Evolutionary conservation across 1,284 basidiomycete species (phyloP), one percentile per base, ranked within the genome.

Genomic region (Melampsora abietis-canadensis): DNA sequence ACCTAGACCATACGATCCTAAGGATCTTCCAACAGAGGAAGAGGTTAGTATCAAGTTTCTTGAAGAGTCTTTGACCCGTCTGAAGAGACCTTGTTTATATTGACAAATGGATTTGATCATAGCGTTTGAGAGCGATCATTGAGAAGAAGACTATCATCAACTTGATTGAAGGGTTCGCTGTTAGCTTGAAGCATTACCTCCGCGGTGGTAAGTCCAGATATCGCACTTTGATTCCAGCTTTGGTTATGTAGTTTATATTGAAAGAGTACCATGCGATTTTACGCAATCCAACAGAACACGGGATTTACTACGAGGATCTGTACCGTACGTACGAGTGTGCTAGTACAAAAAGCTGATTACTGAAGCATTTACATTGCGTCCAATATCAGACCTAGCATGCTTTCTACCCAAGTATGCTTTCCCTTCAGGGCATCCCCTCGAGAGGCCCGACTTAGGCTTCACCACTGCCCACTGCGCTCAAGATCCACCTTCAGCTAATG

Each of bases 391-490:
- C 24, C 69, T 72, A 10, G 62, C 69, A 21, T 72, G 69, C 37
- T 72, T 40, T 30, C 34, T 72, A 17, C 69, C 69, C 17, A 64
- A 65, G n/a, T 72, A 72, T 48, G 27, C 31, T 51, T 70, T 70
- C 19, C 68, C 68, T 1, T 21, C 37, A 2, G 62, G 69, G 12
- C 40, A 51, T 27, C 61, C 69, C 12, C 4, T 65, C 54, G 69
- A 64, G 2, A 34, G 69, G 17, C 62, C 69, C 14, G 69, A 72
- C 21, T 30, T 72, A 62, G 48, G 24, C 5, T 51, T 57, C 17
- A 46, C 10, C 5, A 65, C 19, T 57, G 21, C n/a, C 40, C 67
- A 24, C n/a, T 24, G 24, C 30, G 12, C 24, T 27, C 59, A 8
- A 31, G 27, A 12, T 15, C 24, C 17, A 8, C 30, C 21, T 34